Evolutionary conservation across 2,329 filamentous ascomycete species (phyloP), one percentile per base, ranked within the genome.

Genomic region (Colletotrichum agaves): DNA sequence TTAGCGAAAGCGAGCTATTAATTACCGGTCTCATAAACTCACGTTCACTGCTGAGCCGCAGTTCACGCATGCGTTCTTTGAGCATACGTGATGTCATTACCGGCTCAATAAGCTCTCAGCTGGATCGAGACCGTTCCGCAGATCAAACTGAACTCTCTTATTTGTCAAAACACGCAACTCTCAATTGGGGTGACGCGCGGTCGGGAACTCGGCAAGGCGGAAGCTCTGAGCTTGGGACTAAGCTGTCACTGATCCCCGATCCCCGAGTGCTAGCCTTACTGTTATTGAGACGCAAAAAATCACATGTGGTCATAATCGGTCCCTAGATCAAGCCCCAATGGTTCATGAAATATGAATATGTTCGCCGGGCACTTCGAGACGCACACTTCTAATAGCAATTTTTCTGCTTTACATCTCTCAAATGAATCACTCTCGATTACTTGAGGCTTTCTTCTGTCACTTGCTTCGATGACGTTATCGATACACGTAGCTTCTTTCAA

Each of bases 81-180:
- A 15, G 46, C 15, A 53, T 27, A 8, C 15, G 4, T 4, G n/a
- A 43, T 23, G 23, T 39, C 43, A 49, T 27, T 49, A 47, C 13
- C 11, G 17, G 47, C 23, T 31, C 17, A 13, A 10, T 11, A 35
- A 19, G 13, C 19, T 10, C 11, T 39, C 35, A 62, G 50, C 17
- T 3, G 12, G 31, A 35, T 57, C 37, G 27, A 64, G 53, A 15
- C 15, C 1, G 19, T 21, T 35, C n/a, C 33, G 46, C 11, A 23
- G 46, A 47, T 53, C 39, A 63, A 53, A 49, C 64, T 17, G 49
- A 53, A 53, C 46, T 10, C 23, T 53, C 7, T 31, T 10, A 59
- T 47, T 53, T 46, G 21, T 47, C 50, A 53, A 46, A 58, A 17
- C 31, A 35, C 33, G 44, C 57, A 49, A 33, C 39, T 15, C 37